These are phyloP conservation scores for Nothomitra cinnamomea DNA, from an alignment of 2,329 filamentous ascomycete genomes.

Conservation along the genomic window DNA sequence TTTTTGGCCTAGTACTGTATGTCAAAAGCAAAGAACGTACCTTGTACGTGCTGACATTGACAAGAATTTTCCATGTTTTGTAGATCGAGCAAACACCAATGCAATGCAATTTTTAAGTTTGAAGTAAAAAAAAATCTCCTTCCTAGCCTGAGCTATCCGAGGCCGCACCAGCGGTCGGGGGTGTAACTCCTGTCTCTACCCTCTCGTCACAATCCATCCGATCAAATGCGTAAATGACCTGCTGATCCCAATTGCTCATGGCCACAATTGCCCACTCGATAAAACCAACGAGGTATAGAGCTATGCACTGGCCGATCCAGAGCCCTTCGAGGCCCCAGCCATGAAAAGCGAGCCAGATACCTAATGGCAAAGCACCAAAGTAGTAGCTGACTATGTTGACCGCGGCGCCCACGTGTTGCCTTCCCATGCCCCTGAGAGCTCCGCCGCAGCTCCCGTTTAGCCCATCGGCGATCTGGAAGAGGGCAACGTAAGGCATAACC, in stretches of 20 bases:
- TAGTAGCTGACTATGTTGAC: slow-evolving; percentile 80
- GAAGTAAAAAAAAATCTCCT: too few relatives aligned
- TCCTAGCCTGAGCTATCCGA: neutral
- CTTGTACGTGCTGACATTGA: too few relatives aligned
- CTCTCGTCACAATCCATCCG: slow-evolving; percentile 39
- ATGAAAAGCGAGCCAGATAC: slow-evolving; percentile 71
- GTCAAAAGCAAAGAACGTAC: too few relatives aligned
- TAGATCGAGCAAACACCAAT: too few relatives aligned
- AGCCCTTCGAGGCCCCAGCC: slow-evolving; percentile 68
- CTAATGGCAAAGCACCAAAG: slow-evolving; percentile 60
- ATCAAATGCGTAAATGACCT: slow-evolving; percentile 54
- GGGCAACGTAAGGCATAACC: slow-evolving; percentile 70
- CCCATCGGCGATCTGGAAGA: slow-evolving; percentile 83
- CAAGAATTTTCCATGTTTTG: too few relatives aligned
- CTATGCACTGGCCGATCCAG: slow-evolving; percentile 72
- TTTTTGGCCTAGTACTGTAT: too few relatives aligned
- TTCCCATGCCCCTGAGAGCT: slow-evolving; percentile 63
- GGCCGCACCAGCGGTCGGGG: neutral
- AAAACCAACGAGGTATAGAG: slow-evolving; percentile 61
- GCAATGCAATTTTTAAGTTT: too few relatives aligned
- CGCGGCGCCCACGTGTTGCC: slow-evolving; percentile 67
- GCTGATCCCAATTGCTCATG: slow-evolving; percentile 57
- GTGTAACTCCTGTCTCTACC: neutral
- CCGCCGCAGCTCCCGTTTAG: slow-evolving; percentile 75
- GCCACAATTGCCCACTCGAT: slow-evolving; percentile 68